Base-by-base conservation (phyloP, 2,329 filamentous ascomycete species). In the Dactylellina parvicollis region DNA sequence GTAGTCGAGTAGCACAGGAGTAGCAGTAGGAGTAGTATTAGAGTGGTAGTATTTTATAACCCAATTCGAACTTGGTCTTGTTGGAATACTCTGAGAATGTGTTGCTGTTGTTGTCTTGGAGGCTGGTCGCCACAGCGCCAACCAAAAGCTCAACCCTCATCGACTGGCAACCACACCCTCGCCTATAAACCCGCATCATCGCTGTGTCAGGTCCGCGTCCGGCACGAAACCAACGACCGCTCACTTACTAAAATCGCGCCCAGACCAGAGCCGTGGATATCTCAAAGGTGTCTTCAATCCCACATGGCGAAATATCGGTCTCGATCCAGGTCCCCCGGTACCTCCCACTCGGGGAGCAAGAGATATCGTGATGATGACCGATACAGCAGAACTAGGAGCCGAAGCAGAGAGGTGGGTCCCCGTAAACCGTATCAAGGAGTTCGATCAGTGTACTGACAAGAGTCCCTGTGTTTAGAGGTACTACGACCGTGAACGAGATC, bases 401-500 rank as follows among this genome's bases (percentile, higher is more conserved):
- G 69, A 28, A 73, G 69, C 55, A 50, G 69, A 60, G 69, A 73
- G 14, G 69, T 73, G 22, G 40, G 69, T 44, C 2, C 4, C 20
- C 32, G 30, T 28, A 4, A 5, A n/a, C 10, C 1, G 4, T 57
- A 1, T n/a, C 12, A 20, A 14, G 3, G n/a, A 22, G 0, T 7
- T 32, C 30, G n/a, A 10, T n/a, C n/a, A 47, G 7, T 3, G 42
- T 16, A 20, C 10, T 14, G 30, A 38, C 57, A 57, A 70, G 9
- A 22, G 38, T 36, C 14, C 18, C n/a, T 20, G 14, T 20, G 5
- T 10, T 18, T 16, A 73, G 69, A 66, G 69, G 28, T 73, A 73
- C 36, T 73, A 73, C 20, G 69, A 73, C 40, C 69, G 69, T 34
- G 76, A 77, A 50, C 67, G 75, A 44, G 76, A 77, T 40, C 71